These are phyloP conservation scores for Termitomyces sp. DNA, from an alignment of 768 basidiomycete species.

Conservation along the genomic window DNA sequence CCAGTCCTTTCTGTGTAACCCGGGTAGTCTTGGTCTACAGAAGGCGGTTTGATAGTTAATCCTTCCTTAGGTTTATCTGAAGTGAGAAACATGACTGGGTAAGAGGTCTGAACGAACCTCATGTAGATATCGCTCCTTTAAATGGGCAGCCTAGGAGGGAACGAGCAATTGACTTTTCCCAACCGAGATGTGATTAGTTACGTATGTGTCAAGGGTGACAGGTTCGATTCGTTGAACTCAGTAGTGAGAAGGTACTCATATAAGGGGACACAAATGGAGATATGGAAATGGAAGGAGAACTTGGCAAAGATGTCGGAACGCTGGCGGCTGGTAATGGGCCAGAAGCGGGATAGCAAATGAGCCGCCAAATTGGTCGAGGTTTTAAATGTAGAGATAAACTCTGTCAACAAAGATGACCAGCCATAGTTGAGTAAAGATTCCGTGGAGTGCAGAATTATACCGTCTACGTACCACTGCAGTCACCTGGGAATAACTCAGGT, in stretches of 20 bases:
- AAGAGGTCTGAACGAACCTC: background rate
- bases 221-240: too few species aligned
- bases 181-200: background rate
- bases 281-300: background rate
- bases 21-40: constrained; percentile 10
- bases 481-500: too few species aligned
- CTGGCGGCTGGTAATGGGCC: background rate
- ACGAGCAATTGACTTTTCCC: too few species aligned
- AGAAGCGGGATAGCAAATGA: background rate
- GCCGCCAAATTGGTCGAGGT: too few species aligned
- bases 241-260: background rate
- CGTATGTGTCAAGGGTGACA: background rate
- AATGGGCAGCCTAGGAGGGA: background rate
- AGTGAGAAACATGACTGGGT: background rate
- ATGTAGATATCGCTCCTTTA: background rate
- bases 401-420: too few species aligned
- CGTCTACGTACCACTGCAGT: too few species aligned
- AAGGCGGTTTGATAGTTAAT: constrained; percentile 8
- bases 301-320: background rate
- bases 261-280: background rate
- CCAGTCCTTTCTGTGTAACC: constrained; percentile 14
- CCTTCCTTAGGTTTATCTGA: background rate
- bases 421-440: too few species aligned
- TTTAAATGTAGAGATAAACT: too few species aligned
- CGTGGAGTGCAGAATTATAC: too few species aligned